phyloP scores from a whole-genome alignment of 371 early-diverging fungal genomes.

The Apophysomyces elegans region DNA sequence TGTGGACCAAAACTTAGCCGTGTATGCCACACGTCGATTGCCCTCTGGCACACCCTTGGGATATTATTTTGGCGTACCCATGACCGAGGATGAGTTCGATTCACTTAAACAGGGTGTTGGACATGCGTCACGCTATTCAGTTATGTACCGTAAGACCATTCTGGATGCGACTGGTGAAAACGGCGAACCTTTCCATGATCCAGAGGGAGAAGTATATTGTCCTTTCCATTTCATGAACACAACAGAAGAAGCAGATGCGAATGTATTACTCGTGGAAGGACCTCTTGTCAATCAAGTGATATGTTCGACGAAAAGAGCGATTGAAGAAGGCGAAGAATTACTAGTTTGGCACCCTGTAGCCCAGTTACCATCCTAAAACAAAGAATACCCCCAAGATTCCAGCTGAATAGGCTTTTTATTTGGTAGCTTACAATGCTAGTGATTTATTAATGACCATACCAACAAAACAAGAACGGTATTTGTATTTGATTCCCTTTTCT shows the following conservation, averaged over 20 bases:
- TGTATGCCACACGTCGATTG: slow-evolving; percentile 44
- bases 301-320: slow-evolving; percentile 70
- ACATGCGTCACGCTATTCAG: slow-evolving; percentile 81
- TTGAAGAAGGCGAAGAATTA: slow-evolving; percentile 77
- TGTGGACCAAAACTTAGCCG: slow-evolving; percentile 14
- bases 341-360: slow-evolving; percentile 80
- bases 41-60: slow-evolving; percentile 74
- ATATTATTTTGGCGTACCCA: slow-evolving; percentile 89
- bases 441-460: no score
- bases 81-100: slow-evolving; percentile 87
- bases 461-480: no score
- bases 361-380: slow-evolving; percentile 39
- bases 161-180: slow-evolving; percentile 85
- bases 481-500: no score
- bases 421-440: no score
- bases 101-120: slow-evolving; percentile 49
- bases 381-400: no score
- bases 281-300: slow-evolving; percentile 81
- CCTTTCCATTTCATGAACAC: slow-evolving; percentile 95
- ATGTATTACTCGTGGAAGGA: slow-evolving; percentile 80
- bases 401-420: no score
- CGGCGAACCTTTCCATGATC: slow-evolving; percentile 73
- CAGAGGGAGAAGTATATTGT: slow-evolving; percentile 67
- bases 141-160: slow-evolving; percentile 83
- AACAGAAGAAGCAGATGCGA: slow-evolving; percentile 57